Percentiles rank a stretch among this genome's conserved stretches.
Evolutionary conservation across 2,329 filamentous ascomycete species (phyloP).

Genomic region (Cladosporium colombiae): DNA sequence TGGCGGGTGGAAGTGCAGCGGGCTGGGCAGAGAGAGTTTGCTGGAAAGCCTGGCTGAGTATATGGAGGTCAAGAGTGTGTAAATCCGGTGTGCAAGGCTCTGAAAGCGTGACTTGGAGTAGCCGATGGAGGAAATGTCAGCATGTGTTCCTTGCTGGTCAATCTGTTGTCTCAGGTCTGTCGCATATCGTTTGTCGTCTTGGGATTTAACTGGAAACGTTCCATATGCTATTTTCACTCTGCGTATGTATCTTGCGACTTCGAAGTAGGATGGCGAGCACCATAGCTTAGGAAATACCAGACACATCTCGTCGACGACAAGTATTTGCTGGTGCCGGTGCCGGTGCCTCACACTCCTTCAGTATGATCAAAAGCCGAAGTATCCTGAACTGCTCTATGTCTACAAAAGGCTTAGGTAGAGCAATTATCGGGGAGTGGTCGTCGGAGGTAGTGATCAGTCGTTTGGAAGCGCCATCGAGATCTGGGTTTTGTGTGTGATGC

Average conservation of each 20-base stretch:
- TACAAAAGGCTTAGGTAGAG: not conserved
- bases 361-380: not conserved
- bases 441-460: not conserved
- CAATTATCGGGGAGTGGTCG: not conserved
- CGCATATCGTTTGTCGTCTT: not conserved
- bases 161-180: not conserved
- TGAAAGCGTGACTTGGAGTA: not conserved
- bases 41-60: constrained; percentile 54
- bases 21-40: constrained; percentile 52
- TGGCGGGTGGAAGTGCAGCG: constrained; percentile 53
- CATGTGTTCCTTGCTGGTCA: not conserved
- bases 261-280: not conserved
- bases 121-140: not conserved
- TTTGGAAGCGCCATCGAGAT: not conserved
- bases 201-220: not conserved
- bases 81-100: constrained; percentile 27
- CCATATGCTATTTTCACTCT: not conserved
- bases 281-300: not conserved
- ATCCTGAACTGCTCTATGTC: not conserved
- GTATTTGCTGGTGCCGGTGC: not conserved
- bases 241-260: not conserved
- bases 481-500: not conserved
- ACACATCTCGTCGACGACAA: not conserved
- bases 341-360: not conserved
- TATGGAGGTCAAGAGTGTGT: constrained; percentile 35